Percentiles rank a stretch among this genome's conserved stretches.
Conservation (phyloP, 2,329 filamentous ascomycete genomes). For the Aspergillus sp. region DNA sequence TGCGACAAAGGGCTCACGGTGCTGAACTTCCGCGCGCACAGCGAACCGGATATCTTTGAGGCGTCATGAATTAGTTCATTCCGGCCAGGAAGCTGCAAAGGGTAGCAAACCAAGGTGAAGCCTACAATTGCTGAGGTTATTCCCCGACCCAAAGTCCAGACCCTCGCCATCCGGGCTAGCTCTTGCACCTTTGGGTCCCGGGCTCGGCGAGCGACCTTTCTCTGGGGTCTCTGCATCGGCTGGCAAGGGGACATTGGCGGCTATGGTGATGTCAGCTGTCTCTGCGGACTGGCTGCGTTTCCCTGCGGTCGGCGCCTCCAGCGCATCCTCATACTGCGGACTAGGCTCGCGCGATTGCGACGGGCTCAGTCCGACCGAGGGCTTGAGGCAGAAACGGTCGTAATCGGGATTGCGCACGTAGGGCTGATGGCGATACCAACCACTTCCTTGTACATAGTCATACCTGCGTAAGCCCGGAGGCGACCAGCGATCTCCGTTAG, state of each 20-base stretch:
- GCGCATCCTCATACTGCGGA: slow-evolving; percentile 62
- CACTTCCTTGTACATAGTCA: slow-evolving; percentile 56
- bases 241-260: slow-evolving; percentile 58
- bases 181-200: slow-evolving; percentile 37
- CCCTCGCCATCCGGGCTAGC: slow-evolving; percentile 37
- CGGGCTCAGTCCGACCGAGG: slow-evolving; percentile 47
- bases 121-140: slow-evolving; percentile 55
- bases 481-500: slow-evolving; percentile 59
- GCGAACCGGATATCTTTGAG: slow-evolving; percentile 80
- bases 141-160: slow-evolving; percentile 38
- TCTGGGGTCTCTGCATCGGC: slow-evolving; percentile 57
- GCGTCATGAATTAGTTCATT: slow-evolving; percentile 36
- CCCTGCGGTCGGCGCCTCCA: slow-evolving; percentile 43
- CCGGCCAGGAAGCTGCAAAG: slow-evolving; percentile 29
- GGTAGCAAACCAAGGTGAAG: slow-evolving; percentile 29
- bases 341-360: slow-evolving; percentile 59
- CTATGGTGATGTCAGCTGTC: slow-evolving; percentile 31
- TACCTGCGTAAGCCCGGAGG: slow-evolving; percentile 63
- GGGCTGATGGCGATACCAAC: slow-evolving; percentile 55
- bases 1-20: slow-evolving; percentile 80
- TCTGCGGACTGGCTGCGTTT: slow-evolving; percentile 27
- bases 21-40: slow-evolving; percentile 82
- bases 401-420: slow-evolving; percentile 47
- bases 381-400: slow-evolving; percentile 44
- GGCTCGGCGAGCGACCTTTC: slow-evolving; percentile 60